A percentile compares a stretch with the other conserved stretches of the same genome.
Conservation (phyloP, 2,329 filamentous ascomycete genomes). For the Colletotrichum cereale region DNA sequence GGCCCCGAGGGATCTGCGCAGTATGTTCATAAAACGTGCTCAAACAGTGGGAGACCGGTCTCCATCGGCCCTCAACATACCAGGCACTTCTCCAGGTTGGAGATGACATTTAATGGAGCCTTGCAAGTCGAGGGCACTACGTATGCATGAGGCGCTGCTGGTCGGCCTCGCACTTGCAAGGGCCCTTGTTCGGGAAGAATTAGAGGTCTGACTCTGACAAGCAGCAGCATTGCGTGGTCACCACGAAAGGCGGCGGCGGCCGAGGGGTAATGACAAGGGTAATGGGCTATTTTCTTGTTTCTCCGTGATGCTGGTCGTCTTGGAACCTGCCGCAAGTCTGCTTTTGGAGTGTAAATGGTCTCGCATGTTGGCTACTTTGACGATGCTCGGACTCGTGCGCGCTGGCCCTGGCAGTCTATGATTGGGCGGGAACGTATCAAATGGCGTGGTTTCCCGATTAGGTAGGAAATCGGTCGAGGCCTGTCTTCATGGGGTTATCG, state of each 20-base stretch:
- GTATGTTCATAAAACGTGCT: background rate
- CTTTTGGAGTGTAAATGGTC: background rate
- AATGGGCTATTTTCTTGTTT: background rate
- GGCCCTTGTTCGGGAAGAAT: slow-evolving; percentile 18
- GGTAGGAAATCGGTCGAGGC: background rate
- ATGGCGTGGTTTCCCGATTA: background rate
- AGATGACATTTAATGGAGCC: background rate
- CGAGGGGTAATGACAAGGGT: slow-evolving; percentile 13
- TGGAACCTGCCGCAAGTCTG: background rate
- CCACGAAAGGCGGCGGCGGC: background rate
- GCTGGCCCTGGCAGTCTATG: background rate
- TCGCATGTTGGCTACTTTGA: background rate
- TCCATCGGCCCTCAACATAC: background rate
- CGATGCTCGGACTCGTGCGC: background rate
- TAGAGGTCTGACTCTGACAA: slow-evolving; percentile 29
- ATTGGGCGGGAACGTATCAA: background rate
- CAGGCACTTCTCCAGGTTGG: background rate
- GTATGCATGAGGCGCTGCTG: background rate
- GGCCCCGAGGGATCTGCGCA: background rate
- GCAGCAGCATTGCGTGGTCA: background rate
- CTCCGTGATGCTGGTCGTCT: background rate
- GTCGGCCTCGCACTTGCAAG: slow-evolving; percentile 18
- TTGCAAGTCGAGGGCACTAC: background rate
- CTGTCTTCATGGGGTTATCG: background rate
- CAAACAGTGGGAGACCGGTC: background rate